Conservation (phyloP, 2,329 filamentous ascomycete genomes). For the Ploettnerulaceae sp. region DNA sequence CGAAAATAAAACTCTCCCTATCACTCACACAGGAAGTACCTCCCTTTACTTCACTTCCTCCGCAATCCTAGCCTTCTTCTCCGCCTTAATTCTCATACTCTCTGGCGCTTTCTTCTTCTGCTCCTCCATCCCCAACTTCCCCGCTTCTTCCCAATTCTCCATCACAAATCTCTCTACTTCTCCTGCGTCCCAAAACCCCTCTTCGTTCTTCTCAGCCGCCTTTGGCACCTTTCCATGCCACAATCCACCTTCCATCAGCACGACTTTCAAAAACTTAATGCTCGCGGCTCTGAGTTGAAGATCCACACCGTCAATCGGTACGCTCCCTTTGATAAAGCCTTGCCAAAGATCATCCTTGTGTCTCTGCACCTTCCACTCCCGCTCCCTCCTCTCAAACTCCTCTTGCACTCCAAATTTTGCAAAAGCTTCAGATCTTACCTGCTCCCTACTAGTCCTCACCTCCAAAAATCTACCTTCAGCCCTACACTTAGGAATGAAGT, state of each 20-base stretch:
- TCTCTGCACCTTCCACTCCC: slow-evolving; percentile 39
- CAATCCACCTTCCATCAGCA: slow-evolving; percentile 44
- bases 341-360: slow-evolving; percentile 42
- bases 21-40: neutral
- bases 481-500: slow-evolving; percentile 54
- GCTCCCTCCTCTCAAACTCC: slow-evolving; percentile 42
- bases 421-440: slow-evolving; percentile 51
- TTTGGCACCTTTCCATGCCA: slow-evolving; percentile 36
- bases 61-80: slow-evolving; percentile 10
- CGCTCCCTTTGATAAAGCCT: slow-evolving; percentile 39
- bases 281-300: slow-evolving; percentile 25
- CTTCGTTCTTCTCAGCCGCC: slow-evolving; percentile 31
- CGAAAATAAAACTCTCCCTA: neutral
- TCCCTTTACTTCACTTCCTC: neutral
- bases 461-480: slow-evolving; percentile 35
- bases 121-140: slow-evolving; percentile 32
- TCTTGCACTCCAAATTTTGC: slow-evolving; percentile 42
- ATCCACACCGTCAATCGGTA: slow-evolving; percentile 31
- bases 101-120: slow-evolving; percentile 22
- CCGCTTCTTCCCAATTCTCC: slow-evolving; percentile 38
- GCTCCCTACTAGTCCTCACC: slow-evolving; percentile 35
- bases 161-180: slow-evolving; percentile 41
- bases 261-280: slow-evolving; percentile 43
- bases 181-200: slow-evolving; percentile 43
- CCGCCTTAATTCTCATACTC: slow-evolving; percentile 19